These are phyloP conservation scores for Paxillus ammoniavirescens DNA, from an alignment of 768 basidiomycete genomes.

Conservation along the genomic window DNA sequence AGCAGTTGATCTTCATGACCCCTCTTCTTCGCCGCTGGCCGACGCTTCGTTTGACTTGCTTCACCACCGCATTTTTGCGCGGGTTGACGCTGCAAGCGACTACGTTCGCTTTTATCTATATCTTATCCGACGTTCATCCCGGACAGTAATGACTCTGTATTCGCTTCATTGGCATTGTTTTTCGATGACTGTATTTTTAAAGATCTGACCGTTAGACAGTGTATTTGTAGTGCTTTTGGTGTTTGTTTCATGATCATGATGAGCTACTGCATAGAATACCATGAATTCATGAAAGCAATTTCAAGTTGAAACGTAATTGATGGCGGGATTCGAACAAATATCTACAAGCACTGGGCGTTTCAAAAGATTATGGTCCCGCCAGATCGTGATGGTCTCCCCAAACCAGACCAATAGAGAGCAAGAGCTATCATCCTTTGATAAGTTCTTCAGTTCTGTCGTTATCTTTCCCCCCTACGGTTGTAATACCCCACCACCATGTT, in stretches of 20 bases:
- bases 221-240: constrained; percentile 19
- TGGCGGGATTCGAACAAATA: constrained; percentile 2
- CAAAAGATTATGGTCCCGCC: too few relatives aligned
- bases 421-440: too few relatives aligned
- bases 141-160: constrained; percentile 1
- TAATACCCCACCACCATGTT: too few relatives aligned
- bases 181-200: constrained; percentile 14
- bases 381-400: too few relatives aligned
- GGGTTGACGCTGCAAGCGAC: constrained; percentile 4
- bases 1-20: background rate
- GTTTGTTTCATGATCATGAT: background rate
- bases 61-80: background rate
- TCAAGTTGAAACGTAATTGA: background rate
- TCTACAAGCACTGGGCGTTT: background rate
- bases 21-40: background rate
- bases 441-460: background rate
- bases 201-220: constrained; percentile 17
- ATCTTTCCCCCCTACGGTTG: background rate
- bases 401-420: too few relatives aligned
- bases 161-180: background rate
- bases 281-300: background rate
- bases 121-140: constrained; percentile 4
- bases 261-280: background rate
- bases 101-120: background rate
- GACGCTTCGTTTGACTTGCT: background rate